Conservation (phyloP, 73 alveolate species). For the Paramecium sonneborni region DNA sequence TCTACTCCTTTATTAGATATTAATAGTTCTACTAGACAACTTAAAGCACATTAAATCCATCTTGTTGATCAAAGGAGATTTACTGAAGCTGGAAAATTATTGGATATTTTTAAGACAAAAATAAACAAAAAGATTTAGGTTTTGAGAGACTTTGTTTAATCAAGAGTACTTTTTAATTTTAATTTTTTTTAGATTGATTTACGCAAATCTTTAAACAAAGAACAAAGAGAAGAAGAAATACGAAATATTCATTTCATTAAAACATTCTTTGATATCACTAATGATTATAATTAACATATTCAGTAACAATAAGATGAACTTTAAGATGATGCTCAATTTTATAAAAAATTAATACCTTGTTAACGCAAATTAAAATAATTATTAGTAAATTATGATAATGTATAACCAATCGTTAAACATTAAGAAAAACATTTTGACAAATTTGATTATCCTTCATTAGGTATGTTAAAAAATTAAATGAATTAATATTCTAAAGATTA, state of each 20-base stretch:
- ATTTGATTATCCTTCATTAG: background rate
- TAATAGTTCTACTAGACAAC: background rate
- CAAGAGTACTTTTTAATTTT: background rate
- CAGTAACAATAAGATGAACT: background rate
- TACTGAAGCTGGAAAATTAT: conserved; percentile 15
- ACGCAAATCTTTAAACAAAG: background rate
- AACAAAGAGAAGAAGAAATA: conserved; percentile 20
- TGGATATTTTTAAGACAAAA: background rate
- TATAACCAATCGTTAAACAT: background rate
- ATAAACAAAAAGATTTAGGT: background rate
- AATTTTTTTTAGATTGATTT: background rate
- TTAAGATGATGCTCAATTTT: background rate
- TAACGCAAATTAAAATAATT: background rate
- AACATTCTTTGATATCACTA: background rate
- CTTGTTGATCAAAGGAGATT: background rate
- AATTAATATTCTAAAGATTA: background rate
- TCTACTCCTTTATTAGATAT: background rate
- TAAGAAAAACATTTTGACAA: background rate
- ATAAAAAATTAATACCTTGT: conserved; percentile 2
- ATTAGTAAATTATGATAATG: background rate
- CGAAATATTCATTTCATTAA: background rate
- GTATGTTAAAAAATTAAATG: background rate
- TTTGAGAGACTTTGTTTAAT: conserved; percentile 21
- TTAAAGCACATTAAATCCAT: background rate
- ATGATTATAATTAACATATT: conserved; percentile 1